Percentiles rank a stretch among this genome's conserved stretches.
Evolutionary conservation across 169 alveolate genomes (phyloP).

Genomic region (Plasmodium vivax): DNA sequence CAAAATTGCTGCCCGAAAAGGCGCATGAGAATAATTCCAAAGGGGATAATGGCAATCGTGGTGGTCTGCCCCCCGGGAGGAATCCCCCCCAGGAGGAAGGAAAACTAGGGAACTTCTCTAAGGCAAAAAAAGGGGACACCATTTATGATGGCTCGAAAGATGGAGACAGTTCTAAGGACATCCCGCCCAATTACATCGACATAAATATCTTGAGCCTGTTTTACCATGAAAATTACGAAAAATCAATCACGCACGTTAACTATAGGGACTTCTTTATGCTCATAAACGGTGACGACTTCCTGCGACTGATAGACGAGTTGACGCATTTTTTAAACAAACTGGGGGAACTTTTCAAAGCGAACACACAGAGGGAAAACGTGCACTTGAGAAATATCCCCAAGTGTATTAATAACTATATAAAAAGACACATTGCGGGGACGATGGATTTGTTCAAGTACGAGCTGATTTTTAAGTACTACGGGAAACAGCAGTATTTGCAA

Average conservation of each 20-base stretch:
- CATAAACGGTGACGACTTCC: not conserved
- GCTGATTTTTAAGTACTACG: constrained; percentile 60
- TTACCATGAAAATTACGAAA: constrained; percentile 73
- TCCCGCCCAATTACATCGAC: constrained; percentile 18
- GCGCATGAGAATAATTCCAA: not conserved
- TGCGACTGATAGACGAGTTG: constrained; percentile 13
- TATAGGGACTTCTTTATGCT: constrained; percentile 50
- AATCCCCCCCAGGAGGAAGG: not conserved
- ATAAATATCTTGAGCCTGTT: constrained; percentile 45
- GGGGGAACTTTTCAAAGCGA: constrained; percentile 36
- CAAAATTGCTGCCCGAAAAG: not conserved
- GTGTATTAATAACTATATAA: constrained; percentile 8
- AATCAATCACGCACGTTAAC: constrained; percentile 44
- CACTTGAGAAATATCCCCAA: not conserved
- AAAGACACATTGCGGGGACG: constrained; percentile 63
- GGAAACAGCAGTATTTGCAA: constrained; percentile 50
- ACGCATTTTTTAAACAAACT: constrained; percentile 16
- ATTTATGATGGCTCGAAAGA: not conserved
- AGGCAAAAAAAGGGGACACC: not conserved
- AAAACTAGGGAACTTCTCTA: not conserved
- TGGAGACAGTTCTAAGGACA: not conserved
- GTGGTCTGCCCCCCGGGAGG: not conserved
- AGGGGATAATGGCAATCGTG: not conserved
- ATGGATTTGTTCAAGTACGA: constrained; percentile 66
- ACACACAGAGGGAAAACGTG: constrained; percentile 20